Evolutionary conservation across 2,329 filamentous ascomycete genomes (phyloP).

Genomic region (Elsinoe batatas): DNA sequence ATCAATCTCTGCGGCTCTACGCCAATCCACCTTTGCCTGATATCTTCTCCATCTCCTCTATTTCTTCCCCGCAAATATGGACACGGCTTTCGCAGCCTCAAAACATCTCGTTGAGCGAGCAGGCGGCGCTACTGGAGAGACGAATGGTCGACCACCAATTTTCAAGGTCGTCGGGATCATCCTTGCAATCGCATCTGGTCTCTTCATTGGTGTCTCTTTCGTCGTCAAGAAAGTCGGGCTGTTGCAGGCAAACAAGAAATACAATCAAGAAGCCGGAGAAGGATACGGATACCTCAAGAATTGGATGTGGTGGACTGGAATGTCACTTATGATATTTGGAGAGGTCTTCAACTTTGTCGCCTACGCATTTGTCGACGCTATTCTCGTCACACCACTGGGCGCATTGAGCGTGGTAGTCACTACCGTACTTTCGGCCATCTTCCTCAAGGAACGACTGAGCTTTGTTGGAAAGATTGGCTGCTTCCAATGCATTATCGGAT

Average conservation of each 20-base stretch:
- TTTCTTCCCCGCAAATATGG: slow-evolving; percentile 29
- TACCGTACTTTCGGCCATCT: slow-evolving; percentile 83
- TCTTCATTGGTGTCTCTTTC: slow-evolving; percentile 92
- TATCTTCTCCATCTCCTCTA: not conserved
- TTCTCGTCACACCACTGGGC: slow-evolving; percentile 84
- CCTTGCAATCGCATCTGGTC: slow-evolving; percentile 74
- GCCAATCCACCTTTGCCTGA: not conserved
- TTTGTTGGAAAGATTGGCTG: slow-evolving; percentile 94
- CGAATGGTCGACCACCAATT: slow-evolving; percentile 37
- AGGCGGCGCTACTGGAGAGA: slow-evolving; percentile 25
- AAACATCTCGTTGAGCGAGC: slow-evolving; percentile 38
- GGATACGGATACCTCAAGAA: slow-evolving; percentile 98
- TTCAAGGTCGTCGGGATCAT: slow-evolving; percentile 85
- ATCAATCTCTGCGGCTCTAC: not conserved
- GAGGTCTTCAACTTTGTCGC: slow-evolving; percentile 97
- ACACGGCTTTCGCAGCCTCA: slow-evolving; percentile 32
- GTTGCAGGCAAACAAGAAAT: slow-evolving; percentile 87
- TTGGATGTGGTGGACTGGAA: slow-evolving; percentile 85
- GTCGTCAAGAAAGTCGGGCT: slow-evolving; percentile 91
- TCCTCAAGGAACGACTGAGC: slow-evolving; percentile 88
- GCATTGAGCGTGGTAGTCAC: slow-evolving; percentile 88
- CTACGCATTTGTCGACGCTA: slow-evolving; percentile 93
- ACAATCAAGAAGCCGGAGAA: slow-evolving; percentile 89
- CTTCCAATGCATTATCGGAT: slow-evolving; percentile 88
- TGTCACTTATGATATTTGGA: slow-evolving; percentile 93